These are phyloP conservation scores for Murraya paniculata DNA, from an alignment of 345 rosid species.

Conservation along the genomic window DNA sequence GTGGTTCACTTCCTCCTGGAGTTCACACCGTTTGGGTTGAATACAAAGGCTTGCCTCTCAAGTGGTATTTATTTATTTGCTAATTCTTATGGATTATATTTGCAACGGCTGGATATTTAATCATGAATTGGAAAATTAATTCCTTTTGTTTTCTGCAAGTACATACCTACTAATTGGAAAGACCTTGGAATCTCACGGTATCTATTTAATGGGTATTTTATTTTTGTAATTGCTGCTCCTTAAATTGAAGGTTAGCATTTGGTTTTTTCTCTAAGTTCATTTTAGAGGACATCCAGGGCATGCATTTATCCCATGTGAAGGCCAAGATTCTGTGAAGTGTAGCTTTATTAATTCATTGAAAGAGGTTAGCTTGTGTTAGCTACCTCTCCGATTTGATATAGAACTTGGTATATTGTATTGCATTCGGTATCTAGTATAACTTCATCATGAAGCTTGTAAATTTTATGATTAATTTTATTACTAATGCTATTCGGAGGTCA, in stretches of 20 bases:
- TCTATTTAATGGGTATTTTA: neutral
- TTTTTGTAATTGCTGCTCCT: constrained; percentile 2
- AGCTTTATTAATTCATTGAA: constrained; percentile 83
- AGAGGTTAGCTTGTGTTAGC: constrained; percentile 52
- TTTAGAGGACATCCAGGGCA: constrained; percentile 85
- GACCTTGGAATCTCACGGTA: constrained; percentile 97
- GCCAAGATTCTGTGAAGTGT: constrained; percentile 90
- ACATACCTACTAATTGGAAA: constrained; percentile 81
- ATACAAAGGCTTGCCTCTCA: constrained; percentile 80
- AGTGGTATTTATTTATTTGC: constrained; percentile 47
- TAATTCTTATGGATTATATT: neutral
- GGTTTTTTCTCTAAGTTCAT: constrained; percentile 57
- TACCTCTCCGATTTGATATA: neutral
- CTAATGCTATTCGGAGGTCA: neutral
- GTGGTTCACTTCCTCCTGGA: constrained; percentile 79
- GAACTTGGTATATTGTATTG: neutral
- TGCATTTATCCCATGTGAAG: constrained; percentile 76
- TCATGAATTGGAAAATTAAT: constrained; percentile 31
- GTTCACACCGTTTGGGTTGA: constrained; percentile 87
- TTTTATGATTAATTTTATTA: neutral
- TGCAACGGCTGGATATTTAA: neutral
- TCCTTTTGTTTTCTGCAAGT: constrained; percentile 41
- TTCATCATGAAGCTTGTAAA: neutral
- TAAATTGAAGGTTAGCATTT: neutral
- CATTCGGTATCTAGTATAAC: neutral